These are phyloP conservation scores for Neltuma alba DNA, from an alignment of 306 rosid genomes.

Conservation along the genomic window DNA sequence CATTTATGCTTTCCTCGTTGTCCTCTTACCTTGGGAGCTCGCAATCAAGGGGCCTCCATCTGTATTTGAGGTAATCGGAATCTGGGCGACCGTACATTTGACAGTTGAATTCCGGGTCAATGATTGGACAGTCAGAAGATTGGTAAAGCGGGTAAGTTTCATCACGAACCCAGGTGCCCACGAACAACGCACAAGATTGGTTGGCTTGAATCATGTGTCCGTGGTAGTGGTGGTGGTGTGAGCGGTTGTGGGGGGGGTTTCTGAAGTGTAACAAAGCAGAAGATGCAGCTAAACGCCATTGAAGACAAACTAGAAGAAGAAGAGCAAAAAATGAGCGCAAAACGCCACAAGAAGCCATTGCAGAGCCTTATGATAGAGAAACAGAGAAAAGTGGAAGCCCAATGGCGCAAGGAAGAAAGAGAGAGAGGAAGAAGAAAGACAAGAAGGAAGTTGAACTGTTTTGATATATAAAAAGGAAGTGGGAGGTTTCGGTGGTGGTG, in stretches of 20 bases:
- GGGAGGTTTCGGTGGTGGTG: conserved; percentile 15
- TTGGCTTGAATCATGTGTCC: conserved; percentile 65
- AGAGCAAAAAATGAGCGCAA: conserved; percentile 36
- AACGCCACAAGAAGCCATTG: too few relatives aligned
- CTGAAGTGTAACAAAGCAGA: conserved; percentile 58
- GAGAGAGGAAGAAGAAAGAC: background rate
- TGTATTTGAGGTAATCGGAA: conserved; percentile 69
- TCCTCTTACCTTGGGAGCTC: conserved; percentile 81
- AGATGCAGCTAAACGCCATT: conserved; percentile 44
- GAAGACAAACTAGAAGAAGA: conserved; percentile 44
- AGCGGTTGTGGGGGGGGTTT: conserved; percentile 45
- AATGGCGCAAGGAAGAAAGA: conserved; percentile 20
- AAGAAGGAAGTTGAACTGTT: conserved; percentile 28
- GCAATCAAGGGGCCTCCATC: conserved; percentile 82
- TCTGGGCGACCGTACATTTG: conserved; percentile 87
- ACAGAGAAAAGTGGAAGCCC: conserved; percentile 32
- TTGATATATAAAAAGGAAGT: background rate
- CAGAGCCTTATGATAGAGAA: too few relatives aligned
- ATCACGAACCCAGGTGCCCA: conserved; percentile 77
- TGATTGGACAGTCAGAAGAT: conserved; percentile 65
- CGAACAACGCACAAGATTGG: conserved; percentile 65
- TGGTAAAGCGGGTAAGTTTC: conserved; percentile 72
- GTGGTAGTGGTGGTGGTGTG: conserved; percentile 44
- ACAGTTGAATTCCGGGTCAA: conserved; percentile 83
- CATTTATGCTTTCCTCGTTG: background rate